Conservation (phyloP, 768 basidiomycete species). For the Pleurotus eryngii region DNA sequence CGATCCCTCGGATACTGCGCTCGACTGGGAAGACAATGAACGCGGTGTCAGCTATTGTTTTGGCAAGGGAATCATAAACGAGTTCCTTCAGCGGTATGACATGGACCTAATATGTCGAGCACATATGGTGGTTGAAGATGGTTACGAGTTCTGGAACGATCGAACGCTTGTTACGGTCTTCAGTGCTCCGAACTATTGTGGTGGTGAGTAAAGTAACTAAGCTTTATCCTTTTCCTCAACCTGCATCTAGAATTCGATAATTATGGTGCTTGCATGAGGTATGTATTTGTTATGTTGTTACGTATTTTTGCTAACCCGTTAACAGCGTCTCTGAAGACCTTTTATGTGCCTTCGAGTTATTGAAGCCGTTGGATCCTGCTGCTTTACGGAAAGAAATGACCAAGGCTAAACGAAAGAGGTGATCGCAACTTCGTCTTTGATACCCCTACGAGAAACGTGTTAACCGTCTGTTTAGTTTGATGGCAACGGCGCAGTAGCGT, state of each 20-base stretch:
- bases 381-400: constrained; percentile 98
- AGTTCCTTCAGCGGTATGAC: constrained; percentile 91
- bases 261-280: constrained; percentile 96
- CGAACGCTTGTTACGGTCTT: constrained; percentile 98
- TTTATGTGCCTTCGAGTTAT: constrained; percentile 93
- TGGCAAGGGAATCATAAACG: constrained; percentile 95
- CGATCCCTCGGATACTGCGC: constrained; percentile 94
- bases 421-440: constrained; percentile 10
- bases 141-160: constrained; percentile 99
- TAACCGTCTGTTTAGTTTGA: constrained; percentile 23
- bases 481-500: constrained; percentile 22
- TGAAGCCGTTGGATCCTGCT: constrained; percentile 93
- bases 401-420: constrained; percentile 98
- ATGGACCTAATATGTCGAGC: constrained; percentile 99
- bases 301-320: constrained; percentile 1
- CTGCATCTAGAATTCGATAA: constrained; percentile 79
- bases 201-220: constrained; percentile 58
- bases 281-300: constrained; percentile 16
- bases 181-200: constrained; percentile 96
- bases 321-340: constrained; percentile 92
- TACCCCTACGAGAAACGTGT: not conserved
- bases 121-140: constrained; percentile 99
- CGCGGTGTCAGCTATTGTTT: constrained; percentile 99
- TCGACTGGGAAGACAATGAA: constrained; percentile 99
- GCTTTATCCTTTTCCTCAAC: constrained; percentile 9